Conservation (phyloP, 2,329 filamentous ascomycete species). For the Mycogone perniciosa region DNA sequence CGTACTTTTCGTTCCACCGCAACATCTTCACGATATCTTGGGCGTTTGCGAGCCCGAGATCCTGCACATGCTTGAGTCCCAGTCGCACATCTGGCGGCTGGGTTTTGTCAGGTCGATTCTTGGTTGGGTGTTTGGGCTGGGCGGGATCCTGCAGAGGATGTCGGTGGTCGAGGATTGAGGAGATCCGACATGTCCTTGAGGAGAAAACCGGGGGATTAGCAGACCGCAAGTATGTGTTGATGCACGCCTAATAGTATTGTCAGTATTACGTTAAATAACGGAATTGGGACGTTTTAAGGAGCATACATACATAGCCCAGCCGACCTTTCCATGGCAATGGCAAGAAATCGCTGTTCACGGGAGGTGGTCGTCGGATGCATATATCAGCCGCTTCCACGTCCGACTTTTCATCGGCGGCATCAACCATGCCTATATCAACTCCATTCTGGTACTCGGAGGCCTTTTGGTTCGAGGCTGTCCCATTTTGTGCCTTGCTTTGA, state of each 20-base stretch:
- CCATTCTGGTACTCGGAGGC: conserved; percentile 19
- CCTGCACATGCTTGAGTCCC: conserved; percentile 68
- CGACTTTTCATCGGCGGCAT: conserved; percentile 16
- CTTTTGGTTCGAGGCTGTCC: conserved; percentile 11
- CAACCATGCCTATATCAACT: conserved; percentile 17
- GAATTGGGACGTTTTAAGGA: background rate
- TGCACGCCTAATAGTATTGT: conserved; percentile 55
- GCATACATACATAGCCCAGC: conserved; percentile 70
- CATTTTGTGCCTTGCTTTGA: background rate
- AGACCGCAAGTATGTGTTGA: conserved; percentile 84
- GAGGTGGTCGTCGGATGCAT: conserved; percentile 54
- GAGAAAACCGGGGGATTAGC: conserved; percentile 81
- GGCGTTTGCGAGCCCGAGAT: conserved; percentile 73
- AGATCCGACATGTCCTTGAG: conserved; percentile 84
- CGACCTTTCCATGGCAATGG: conserved; percentile 88
- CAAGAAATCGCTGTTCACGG: conserved; percentile 75
- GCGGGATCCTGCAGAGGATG: conserved; percentile 71
- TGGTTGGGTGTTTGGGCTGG: conserved; percentile 72
- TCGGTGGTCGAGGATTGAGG: conserved; percentile 83
- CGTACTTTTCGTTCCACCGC: conserved; percentile 85
- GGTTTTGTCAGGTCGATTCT: conserved; percentile 75
- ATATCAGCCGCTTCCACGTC: conserved; percentile 24
- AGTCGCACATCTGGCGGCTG: conserved; percentile 59
- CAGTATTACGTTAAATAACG: conserved; percentile 7
- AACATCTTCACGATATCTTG: conserved; percentile 80